phyloP scores from a whole-genome alignment of 352 stramenopile genomes.

The Phytophthora hibernalis region DNA sequence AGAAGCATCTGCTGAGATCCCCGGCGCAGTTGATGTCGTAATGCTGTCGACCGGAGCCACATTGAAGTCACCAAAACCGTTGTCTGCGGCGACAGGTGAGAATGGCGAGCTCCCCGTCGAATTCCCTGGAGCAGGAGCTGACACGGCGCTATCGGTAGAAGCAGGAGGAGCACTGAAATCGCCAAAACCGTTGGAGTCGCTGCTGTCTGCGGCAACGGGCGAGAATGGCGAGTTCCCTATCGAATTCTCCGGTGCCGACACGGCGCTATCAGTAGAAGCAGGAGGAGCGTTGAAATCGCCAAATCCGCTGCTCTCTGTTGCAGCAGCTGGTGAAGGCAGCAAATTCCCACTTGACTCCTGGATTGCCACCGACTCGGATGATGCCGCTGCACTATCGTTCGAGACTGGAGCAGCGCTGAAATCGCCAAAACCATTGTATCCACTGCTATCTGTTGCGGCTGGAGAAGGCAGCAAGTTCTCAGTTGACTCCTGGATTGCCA shows the following conservation, averaged over 20 bases:
- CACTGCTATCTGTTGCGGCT: constrained; percentile 12
- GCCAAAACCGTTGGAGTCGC: constrained; percentile 25
- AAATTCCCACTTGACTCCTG: constrained; percentile 17
- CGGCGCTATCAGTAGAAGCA: constrained; percentile 7
- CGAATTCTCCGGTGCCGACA: constrained; percentile 4
- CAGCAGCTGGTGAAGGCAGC: constrained; percentile 22
- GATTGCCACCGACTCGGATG: constrained; percentile 13
- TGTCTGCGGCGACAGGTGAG: constrained; percentile 21
- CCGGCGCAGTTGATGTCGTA: constrained; percentile 2
- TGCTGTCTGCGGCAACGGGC: constrained; percentile 15
- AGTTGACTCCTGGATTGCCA: constrained; percentile 12
- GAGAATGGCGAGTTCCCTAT: constrained; percentile 37
- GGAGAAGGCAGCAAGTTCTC: constrained; percentile 26
- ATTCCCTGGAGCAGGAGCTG: constrained; percentile 5
- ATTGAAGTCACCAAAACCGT: constrained; percentile 41
- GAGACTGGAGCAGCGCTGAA: constrained; percentile 21
- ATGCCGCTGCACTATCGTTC: constrained; percentile 6
- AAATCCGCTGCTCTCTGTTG: constrained; percentile 18
- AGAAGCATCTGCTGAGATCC: constrained; percentile 8
- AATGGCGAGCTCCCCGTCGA: constrained; percentile 33
- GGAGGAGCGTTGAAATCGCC: constrained; percentile 23
- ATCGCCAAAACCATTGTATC: constrained; percentile 22
- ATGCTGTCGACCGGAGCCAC: constrained; percentile 15
- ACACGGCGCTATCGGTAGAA: constrained; percentile 9
- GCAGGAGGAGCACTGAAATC: constrained; percentile 21